Evolutionary conservation across 768 basidiomycete species (phyloP), one percentile per base, ranked within the genome.

Genomic region (Punctularia strigosozonata): DNA sequence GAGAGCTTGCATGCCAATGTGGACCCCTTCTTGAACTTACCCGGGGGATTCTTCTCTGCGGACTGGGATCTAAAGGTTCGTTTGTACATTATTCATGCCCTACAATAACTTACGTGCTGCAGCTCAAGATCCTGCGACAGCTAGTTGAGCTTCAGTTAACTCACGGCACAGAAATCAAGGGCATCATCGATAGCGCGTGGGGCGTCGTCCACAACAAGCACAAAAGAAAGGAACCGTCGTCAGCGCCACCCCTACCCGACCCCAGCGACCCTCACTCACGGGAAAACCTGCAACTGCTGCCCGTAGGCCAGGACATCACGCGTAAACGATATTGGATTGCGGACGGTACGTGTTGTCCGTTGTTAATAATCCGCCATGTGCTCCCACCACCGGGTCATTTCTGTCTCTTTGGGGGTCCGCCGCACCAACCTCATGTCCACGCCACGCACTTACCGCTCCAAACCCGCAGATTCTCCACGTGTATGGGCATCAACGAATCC

Each of bases 401-500:
- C 75, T 61, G 63, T 68, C 61, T 82, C 75, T 82, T 84, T 84
- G 68, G 61, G 58, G n/a, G n/a, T n/a, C n/a, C n/a, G n/a, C n/a
- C n/a, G n/a, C n/a, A n/a, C n/a, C n/a, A n/a, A n/a, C n/a, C n/a
- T n/a, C n/a, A n/a, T n/a, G n/a, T n/a, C n/a, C n/a, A n/a, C n/a
- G n/a, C n/a, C n/a, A n/a, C n/a, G n/a, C 28, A 17, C 33, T 18
- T 18, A 17, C 33, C 13, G 13, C 31, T 24, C n/a, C n/a, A 37
- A 20, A n/a, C 36, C 19, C 6, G 36, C 47, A 90, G 87, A 86
- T 64, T 89, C 88, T 34, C 84, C 87, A 19, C 76, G 88, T 43
- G 60, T 90, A 38, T 91, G 86, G 52, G 62, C 72, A 26, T 89
- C 87, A 24, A 84, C 82, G 12, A 91, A 91, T 57, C 88, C 88